These are phyloP conservation scores for Gossypium mustelinum DNA, from an alignment of 345 rosid species.

Conservation along the genomic window DNA sequence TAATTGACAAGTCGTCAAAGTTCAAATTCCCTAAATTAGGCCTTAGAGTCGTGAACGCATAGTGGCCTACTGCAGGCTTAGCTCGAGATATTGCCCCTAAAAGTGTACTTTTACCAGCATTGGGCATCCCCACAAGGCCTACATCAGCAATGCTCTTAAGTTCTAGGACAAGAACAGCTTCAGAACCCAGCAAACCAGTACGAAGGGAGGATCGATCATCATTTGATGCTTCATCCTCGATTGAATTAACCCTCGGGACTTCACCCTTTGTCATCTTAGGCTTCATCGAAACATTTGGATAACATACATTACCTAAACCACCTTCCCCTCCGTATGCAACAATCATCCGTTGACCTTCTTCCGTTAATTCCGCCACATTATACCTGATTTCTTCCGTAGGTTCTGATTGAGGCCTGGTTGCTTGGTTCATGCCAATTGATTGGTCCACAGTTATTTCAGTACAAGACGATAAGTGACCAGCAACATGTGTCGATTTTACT, in stretches of 20 bases:
- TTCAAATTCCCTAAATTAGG: constrained; percentile 84
- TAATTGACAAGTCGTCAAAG: constrained; percentile 72
- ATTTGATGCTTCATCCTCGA: constrained; percentile 23
- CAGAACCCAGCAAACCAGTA: constrained; percentile 62
- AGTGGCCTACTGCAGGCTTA: constrained; percentile 75
- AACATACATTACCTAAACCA: constrained; percentile 63
- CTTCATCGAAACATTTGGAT: constrained; percentile 37
- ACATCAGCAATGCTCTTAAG: constrained; percentile 96
- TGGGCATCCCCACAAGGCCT: constrained; percentile 97
- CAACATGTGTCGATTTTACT: constrained; percentile 10
- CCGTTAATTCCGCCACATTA: constrained; percentile 67
- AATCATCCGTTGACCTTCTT: constrained; percentile 58
- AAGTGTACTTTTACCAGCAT: constrained; percentile 93
- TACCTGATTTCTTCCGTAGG: constrained; percentile 43
- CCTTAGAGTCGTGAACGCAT: constrained; percentile 83
- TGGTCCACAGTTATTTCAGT: constrained; percentile 14
- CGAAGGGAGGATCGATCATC: constrained; percentile 34
- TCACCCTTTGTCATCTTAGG: constrained; percentile 27
- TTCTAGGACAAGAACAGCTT: constrained; percentile 61
- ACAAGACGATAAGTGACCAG: constrained; percentile 10
- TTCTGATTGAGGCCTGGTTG: constrained; percentile 21
- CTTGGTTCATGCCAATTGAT: constrained; percentile 20
- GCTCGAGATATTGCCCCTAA: constrained; percentile 83
- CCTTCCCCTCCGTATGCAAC: constrained; percentile 86
- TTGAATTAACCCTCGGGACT: constrained; percentile 8